Percentiles rank a stretch among this genome's conserved stretches.
Evolutionary conservation across 2,329 filamentous ascomycete genomes (phyloP).

Genomic region (Ophiocordyceps sinensis): DNA sequence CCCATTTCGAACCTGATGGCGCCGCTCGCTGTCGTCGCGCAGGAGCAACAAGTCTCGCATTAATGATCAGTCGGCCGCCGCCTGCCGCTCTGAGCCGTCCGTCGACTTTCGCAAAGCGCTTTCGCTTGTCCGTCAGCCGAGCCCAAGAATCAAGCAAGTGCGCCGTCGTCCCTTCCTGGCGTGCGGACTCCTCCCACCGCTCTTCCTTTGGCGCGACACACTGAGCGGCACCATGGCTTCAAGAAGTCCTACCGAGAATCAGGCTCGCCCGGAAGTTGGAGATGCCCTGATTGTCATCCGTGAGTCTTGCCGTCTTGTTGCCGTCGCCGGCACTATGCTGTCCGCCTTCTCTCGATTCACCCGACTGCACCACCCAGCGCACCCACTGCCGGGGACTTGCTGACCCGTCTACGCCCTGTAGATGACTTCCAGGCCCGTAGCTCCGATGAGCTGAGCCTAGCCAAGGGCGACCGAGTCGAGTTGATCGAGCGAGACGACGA

Average conservation of each 20-base stretch:
- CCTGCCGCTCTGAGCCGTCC: not conserved
- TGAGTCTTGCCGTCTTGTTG: constrained; percentile 25
- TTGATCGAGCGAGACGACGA: constrained; percentile 76
- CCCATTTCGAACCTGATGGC: constrained; percentile 3
- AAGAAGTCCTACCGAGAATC: constrained; percentile 19
- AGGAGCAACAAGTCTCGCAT: constrained; percentile 4
- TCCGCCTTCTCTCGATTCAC: not conserved
- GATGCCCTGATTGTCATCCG: constrained; percentile 58
- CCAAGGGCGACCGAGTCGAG: constrained; percentile 73
- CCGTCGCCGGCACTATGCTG: not conserved
- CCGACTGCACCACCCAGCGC: not conserved
- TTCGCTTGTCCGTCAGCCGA: not conserved
- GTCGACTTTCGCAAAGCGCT: constrained; percentile 1
- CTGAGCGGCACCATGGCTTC: constrained; percentile 24
- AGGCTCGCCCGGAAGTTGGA: constrained; percentile 42
- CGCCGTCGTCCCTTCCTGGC: not conserved
- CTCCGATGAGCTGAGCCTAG: constrained; percentile 79
- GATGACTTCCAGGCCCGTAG: constrained; percentile 89
- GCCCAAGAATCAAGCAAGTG: not conserved
- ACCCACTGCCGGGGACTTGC: not conserved
- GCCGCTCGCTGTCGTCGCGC: constrained; percentile 1
- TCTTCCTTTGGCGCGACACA: not conserved
- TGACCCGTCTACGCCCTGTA: constrained; percentile 18
- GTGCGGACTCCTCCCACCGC: not conserved
- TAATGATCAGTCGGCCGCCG: not conserved